These are phyloP conservation scores for Rhizopus delemar DNA, from an alignment of 371 early-diverging fungal genomes.

Conservation along the genomic window DNA sequence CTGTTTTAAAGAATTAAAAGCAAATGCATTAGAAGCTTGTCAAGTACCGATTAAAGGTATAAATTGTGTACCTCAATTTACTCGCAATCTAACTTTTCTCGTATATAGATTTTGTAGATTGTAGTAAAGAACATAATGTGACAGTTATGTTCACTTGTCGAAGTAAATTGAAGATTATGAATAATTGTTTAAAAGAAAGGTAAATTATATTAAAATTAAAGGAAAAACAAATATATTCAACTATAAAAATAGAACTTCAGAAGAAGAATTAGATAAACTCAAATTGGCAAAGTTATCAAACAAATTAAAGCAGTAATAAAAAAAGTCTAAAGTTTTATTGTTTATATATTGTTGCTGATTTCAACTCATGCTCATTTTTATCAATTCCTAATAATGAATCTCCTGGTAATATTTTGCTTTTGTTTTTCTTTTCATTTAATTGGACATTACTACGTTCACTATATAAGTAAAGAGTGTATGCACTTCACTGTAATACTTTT, in stretches of 20 bases:
- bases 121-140: slow-evolving; percentile 65
- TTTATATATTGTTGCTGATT: slow-evolving; percentile 22
- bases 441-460: slow-evolving; percentile 21
- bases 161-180: slow-evolving; percentile 62
- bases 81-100: not conserved
- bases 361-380: slow-evolving; percentile 26
- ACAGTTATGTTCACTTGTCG: slow-evolving; percentile 72
- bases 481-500: not conserved
- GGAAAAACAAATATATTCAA: not conserved
- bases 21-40: slow-evolving; percentile 63
- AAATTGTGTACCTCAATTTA: too few relatives aligned
- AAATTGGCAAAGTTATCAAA: slow-evolving; percentile 46
- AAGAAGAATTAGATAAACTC: slow-evolving; percentile 60
- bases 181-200: slow-evolving; percentile 69
- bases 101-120: slow-evolving; percentile 65
- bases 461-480: not conserved
- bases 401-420: slow-evolving; percentile 20
- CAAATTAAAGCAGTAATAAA: slow-evolving; percentile 15
- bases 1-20: slow-evolving; percentile 64
- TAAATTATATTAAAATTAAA: slow-evolving; percentile 31
- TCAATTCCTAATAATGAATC: slow-evolving; percentile 28
- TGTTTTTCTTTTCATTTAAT: slow-evolving; percentile 24
- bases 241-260: slow-evolving; percentile 48
- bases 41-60: slow-evolving; percentile 63
- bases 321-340: not conserved